phyloP scores from a whole-genome alignment of 306 rosid species.

The Arachis hypogaea region DNA sequence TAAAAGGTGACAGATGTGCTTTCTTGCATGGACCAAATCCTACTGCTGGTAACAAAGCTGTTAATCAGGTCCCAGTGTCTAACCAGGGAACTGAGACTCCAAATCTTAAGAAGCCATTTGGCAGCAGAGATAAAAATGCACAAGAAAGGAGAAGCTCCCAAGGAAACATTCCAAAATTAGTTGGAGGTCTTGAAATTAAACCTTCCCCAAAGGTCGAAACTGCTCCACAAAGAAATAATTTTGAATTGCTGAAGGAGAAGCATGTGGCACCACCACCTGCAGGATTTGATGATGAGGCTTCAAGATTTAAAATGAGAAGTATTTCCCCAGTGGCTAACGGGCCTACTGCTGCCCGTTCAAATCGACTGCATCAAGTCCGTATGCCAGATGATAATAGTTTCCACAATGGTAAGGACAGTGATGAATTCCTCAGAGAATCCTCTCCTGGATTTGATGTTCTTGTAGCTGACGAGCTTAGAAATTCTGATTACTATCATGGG shows the following conservation, averaged over 20 bases:
- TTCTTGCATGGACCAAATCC: slow-evolving; percentile 76
- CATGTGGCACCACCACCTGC: slow-evolving; percentile 38
- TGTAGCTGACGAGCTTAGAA: slow-evolving; percentile 87
- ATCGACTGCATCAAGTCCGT: slow-evolving; percentile 54
- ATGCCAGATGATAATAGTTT: slow-evolving; percentile 68
- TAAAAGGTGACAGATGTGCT: slow-evolving; percentile 89
- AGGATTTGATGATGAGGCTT: slow-evolving; percentile 55
- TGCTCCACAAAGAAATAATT: slow-evolving; percentile 50
- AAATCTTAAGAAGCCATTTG: slow-evolving; percentile 55
- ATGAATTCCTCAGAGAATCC: slow-evolving; percentile 86
- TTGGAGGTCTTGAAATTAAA: slow-evolving; percentile 49
- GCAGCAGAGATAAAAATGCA: slow-evolving; percentile 53
- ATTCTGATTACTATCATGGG: slow-evolving; percentile 73
- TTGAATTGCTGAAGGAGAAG: slow-evolving; percentile 50
- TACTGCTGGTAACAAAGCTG: slow-evolving; percentile 51
- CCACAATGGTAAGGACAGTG: slow-evolving; percentile 84
- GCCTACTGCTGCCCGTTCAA: slow-evolving; percentile 44
- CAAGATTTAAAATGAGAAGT: slow-evolving; percentile 49
- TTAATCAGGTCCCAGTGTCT: slow-evolving; percentile 47
- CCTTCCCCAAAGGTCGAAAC: slow-evolving; percentile 53
- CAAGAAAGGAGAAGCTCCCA: slow-evolving; percentile 66
- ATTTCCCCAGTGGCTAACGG: slow-evolving; percentile 56
- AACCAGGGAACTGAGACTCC: slow-evolving; percentile 54
- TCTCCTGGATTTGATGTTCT: slow-evolving; percentile 99
- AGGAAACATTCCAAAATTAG: slow-evolving; percentile 43